A percentile compares a stretch with the other conserved stretches of the same genome.
phyloP scores from a whole-genome alignment of 2,329 filamentous ascomycete species.

The Sporothrix luriei region DNA sequence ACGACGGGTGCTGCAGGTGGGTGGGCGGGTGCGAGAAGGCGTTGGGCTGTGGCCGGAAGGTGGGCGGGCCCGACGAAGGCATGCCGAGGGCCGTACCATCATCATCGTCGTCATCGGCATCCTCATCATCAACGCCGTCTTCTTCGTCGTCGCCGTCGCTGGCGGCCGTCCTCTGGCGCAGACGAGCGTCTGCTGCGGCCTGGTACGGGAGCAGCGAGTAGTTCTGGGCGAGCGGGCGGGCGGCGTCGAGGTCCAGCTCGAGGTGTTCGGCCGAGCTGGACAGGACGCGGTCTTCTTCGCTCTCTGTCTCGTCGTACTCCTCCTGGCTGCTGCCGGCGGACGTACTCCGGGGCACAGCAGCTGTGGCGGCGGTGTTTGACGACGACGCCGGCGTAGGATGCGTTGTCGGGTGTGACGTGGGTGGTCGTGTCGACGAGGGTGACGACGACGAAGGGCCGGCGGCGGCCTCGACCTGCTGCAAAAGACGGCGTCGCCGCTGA shows the following conservation, averaged over 20 bases:
- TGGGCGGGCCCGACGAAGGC: slow-evolving; percentile 51
- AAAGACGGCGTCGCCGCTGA: slow-evolving; percentile 60
- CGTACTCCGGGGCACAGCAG: slow-evolving; percentile 41
- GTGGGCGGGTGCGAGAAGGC: slow-evolving; percentile 83
- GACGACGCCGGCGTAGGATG: neutral
- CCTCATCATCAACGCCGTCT: slow-evolving; percentile 42
- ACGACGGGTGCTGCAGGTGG: slow-evolving; percentile 46
- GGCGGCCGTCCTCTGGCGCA: slow-evolving; percentile 42
- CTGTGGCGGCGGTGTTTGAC: slow-evolving; percentile 40
- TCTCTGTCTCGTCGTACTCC: slow-evolving; percentile 92
- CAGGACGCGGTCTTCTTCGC: slow-evolving; percentile 73
- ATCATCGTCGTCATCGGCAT: slow-evolving; percentile 58
- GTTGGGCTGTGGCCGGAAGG: slow-evolving; percentile 86
- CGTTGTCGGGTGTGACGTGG: neutral
- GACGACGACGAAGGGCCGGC: neutral
- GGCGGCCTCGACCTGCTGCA: slow-evolving; percentile 42
- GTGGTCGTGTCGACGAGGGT: neutral
- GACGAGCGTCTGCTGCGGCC: slow-evolving; percentile 16
- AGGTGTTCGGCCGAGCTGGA: slow-evolving; percentile 61
- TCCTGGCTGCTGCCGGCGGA: slow-evolving; percentile 75
- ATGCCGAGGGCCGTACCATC: slow-evolving; percentile 78
- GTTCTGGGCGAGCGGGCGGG: slow-evolving; percentile 37
- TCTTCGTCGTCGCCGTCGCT: slow-evolving; percentile 41
- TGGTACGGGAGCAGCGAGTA: slow-evolving; percentile 29
- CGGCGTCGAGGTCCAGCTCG: slow-evolving; percentile 45